These are phyloP conservation scores for Fraxinus excelsior DNA, from an alignment of 257 asterid species.

Conservation along the genomic window DNA sequence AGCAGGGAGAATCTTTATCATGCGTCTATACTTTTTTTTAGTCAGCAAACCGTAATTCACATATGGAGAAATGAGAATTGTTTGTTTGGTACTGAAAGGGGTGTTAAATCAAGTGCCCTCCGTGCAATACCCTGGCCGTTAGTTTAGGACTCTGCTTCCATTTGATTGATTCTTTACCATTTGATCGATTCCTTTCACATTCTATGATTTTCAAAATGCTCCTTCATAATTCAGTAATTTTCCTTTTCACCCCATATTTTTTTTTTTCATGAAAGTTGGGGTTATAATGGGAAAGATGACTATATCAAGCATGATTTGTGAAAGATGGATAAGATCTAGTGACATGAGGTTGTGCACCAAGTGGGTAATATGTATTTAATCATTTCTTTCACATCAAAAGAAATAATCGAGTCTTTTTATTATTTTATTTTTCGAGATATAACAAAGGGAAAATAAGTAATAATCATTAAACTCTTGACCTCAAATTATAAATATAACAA, in stretches of 20 bases:
- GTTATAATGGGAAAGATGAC: conserved; percentile 35
- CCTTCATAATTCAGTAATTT: conserved; percentile 20
- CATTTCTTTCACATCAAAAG: conserved; percentile 57
- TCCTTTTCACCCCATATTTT: not conserved
- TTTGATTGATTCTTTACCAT: conserved; percentile 1
- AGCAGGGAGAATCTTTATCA: conserved; percentile 21
- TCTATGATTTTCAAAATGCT: conserved; percentile 5
- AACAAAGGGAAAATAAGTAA: too few relatives aligned
- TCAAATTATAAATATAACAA: too few relatives aligned
- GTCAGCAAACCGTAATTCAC: conserved; percentile 30
- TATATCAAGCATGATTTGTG: conserved; percentile 43
- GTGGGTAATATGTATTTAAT: conserved; percentile 62
- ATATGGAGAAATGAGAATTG: conserved; percentile 5
- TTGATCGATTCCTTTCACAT: conserved; percentile 24
- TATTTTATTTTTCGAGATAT: not conserved
- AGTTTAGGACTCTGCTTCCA: conserved; percentile 50
- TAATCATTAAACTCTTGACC: too few relatives aligned
- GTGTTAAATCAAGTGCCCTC: conserved; percentile 54
- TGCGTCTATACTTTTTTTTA: conserved; percentile 42
- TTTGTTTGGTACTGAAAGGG: conserved; percentile 38
- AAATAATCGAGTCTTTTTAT: conserved; percentile 32
- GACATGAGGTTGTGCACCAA: conserved; percentile 50
- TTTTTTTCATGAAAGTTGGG: not conserved
- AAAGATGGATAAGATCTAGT: conserved; percentile 63
- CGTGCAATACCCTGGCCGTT: conserved; percentile 52